Evolutionary conservation across 176 grass and related monocot species (phyloP), one percentile per base, ranked within the genome.

Genomic region (Aegilops speltoides): DNA sequence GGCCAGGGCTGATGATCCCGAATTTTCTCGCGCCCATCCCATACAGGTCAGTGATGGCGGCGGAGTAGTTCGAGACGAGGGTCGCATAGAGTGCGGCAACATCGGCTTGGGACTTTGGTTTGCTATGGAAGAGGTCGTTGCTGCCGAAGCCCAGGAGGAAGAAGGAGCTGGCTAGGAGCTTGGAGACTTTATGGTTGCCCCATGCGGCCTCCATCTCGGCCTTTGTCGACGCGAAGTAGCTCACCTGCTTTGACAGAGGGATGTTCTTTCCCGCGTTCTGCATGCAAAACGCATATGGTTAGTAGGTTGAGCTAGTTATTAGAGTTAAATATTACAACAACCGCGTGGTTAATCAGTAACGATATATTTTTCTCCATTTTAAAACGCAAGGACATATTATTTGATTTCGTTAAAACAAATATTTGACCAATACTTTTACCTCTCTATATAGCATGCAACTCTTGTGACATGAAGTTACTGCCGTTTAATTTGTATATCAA

Each of bases 11-110:
- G 15, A 89, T 80, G 67, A 92, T 78, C 25, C 50, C 90, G 0
- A 92, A 66, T 74, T 89, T 92, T 73, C 90, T 82, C 2, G 90
- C 90, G 0, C 90, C 90, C 50, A 89, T 9, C 20, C 12, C 12
- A 31, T 92, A 52, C 82, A 92, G 4, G 14, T 40, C 86, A 4
- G 8, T 81, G 16, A 92, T 26, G 69, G 78, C 54, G 10, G 57
- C 28, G 2, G 65, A 56, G 77, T 83, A 92, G 64, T 89, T 92
- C 3, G 79, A 77, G 64, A 83, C 1, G 61, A 89, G 82, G 71
- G 22, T 41, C 41, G 11, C 25, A 61, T 68, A 68, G 24, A 91
- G 28, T 0, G 61, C 38, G 20, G 43, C 23, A 4, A 28, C 26
- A 23, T 82, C 74, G 3, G 10, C 29, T 2, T 69, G 13, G 8